A percentile compares a stretch with the other conserved stretches of the same genome.
Evolutionary conservation across 2,329 filamentous ascomycete genomes (phyloP).

Genomic region (Hypoxylon sp.): DNA sequence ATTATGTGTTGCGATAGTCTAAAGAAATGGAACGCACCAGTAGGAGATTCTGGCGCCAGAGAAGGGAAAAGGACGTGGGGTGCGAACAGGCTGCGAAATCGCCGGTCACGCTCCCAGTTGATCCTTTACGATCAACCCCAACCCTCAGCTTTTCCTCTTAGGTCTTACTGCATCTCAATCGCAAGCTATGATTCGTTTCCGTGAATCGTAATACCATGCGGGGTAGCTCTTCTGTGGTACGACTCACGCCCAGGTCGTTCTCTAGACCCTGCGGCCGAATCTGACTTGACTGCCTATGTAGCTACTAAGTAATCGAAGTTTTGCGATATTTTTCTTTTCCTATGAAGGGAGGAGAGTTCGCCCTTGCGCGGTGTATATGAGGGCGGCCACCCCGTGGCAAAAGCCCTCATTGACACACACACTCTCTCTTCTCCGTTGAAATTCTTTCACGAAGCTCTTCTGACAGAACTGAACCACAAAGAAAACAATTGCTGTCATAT

Average conservation of each 20-base stretch:
- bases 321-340: constrained; percentile 38
- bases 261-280: constrained; percentile 33
- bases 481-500: constrained; percentile 2
- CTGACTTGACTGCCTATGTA: constrained; percentile 15
- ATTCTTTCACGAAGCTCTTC: constrained; percentile 3
- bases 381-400: constrained; percentile 23
- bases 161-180: constrained; percentile 40
- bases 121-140: constrained; percentile 44
- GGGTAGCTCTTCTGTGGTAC: constrained; percentile 42
- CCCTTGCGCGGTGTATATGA: constrained; percentile 43
- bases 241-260: constrained; percentile 27
- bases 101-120: constrained; percentile 37
- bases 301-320: constrained; percentile 6
- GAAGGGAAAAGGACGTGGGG: constrained; percentile 37
- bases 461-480: constrained; percentile 12
- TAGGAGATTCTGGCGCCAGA: constrained; percentile 22
- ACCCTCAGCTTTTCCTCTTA: constrained; percentile 44
- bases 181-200: constrained; percentile 42
- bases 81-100: constrained; percentile 32
- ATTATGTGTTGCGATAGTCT: constrained; percentile 45
- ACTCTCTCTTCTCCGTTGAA: constrained; percentile 3
- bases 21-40: constrained; percentile 42
- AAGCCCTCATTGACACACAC: constrained; percentile 2
- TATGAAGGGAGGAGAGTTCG: constrained; percentile 24
- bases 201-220: constrained; percentile 33